A percentile compares a stretch with the other conserved stretches of the same genome.
Conservation (phyloP, 805 yeast genomes). For the Starmerella tilneyi region DNA sequence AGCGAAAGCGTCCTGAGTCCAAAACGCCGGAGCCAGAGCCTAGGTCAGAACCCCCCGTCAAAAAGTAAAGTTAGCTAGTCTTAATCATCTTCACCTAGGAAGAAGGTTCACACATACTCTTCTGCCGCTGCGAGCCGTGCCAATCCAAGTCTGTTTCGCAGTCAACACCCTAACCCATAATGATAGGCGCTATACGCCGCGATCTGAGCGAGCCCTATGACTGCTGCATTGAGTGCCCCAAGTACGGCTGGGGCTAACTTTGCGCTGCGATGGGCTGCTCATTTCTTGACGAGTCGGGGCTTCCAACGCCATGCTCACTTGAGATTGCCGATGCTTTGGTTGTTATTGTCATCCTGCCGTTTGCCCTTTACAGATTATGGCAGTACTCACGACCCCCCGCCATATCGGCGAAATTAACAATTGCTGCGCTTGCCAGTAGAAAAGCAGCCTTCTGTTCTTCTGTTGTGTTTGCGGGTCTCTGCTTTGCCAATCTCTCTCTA, state of each 20-base stretch:
- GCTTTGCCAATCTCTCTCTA: not conserved
- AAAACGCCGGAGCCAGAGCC: not conserved
- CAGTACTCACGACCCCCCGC: not conserved
- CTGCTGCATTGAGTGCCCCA: too few species aligned
- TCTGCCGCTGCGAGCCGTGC: too few species aligned
- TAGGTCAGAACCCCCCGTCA: too few species aligned
- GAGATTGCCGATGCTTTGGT: not conserved
- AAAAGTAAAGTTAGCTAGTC: too few species aligned
- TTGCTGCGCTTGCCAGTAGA: not conserved
- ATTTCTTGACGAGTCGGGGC: not conserved
- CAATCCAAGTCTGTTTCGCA: too few species aligned
- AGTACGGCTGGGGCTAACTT: too few species aligned
- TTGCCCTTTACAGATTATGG: not conserved
- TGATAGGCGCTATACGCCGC: too few species aligned
- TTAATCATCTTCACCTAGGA: too few species aligned
- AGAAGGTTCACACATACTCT: too few species aligned
- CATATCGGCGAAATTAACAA: not conserved
- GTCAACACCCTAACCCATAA: too few species aligned
- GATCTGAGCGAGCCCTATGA: too few species aligned
- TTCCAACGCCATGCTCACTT: not conserved
- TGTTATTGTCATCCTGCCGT: not conserved
- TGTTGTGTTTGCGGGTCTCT: not conserved
- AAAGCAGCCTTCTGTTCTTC: not conserved
- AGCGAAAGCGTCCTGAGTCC: constrained; percentile 22
- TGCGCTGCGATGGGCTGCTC: not conserved